Evolutionary conservation across 371 early-diverging fungal species (phyloP).

Genomic region (Entomophthora muscae): DNA sequence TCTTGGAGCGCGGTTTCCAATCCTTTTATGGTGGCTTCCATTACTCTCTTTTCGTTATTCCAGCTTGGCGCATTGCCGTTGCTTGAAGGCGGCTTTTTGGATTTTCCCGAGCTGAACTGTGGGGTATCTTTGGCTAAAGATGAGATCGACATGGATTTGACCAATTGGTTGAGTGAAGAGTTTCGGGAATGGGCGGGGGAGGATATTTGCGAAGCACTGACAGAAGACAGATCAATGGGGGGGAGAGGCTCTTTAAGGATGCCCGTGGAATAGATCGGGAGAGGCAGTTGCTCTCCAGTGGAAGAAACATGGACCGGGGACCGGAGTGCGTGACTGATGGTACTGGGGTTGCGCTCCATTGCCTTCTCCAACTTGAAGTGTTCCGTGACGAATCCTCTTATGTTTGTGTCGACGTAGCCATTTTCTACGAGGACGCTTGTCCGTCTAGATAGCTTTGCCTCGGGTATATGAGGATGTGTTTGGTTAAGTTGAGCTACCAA

Average conservation of each 20-base stretch:
- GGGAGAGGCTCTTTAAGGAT: conserved; percentile 1
- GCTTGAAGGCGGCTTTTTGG: not conserved
- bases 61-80: not conserved
- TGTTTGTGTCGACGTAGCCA: not conserved
- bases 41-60: not conserved
- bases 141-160: not conserved
- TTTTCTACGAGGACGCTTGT: not conserved
- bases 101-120: no score
- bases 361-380: not conserved
- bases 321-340: not conserved
- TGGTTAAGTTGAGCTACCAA: not conserved
- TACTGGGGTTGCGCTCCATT: not conserved
- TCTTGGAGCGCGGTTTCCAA: not conserved
- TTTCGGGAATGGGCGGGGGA: not conserved
- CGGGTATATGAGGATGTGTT: not conserved
- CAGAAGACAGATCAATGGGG: not conserved
- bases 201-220: not conserved
- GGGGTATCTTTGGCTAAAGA: conserved; percentile 3
- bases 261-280: conserved; percentile 5
- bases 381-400: not conserved
- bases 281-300: not conserved
- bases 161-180: not conserved
- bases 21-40: not conserved
- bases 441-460: not conserved
- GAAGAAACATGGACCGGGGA: not conserved